A percentile compares a stretch with the other conserved stretches of the same genome.
Conservation (phyloP, 441 rosid genomes). For the Adansonia gregorii region DNA sequence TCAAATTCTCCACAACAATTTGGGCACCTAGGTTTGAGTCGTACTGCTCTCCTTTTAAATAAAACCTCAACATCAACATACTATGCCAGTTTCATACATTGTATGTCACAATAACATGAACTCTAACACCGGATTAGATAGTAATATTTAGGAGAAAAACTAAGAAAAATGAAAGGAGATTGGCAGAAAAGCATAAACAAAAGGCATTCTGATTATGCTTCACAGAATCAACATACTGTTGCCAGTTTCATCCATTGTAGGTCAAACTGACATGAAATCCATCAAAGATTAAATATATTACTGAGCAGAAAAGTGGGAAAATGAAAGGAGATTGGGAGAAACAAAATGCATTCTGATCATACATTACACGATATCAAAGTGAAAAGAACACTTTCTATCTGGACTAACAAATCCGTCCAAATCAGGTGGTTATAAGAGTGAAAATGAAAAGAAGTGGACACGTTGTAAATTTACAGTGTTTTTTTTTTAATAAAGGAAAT, state of each 20-base stretch:
- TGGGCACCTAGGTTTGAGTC: background rate
- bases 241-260: background rate
- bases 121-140: background rate
- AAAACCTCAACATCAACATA: slow-evolving; percentile 5
- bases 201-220: background rate
- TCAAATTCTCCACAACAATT: background rate
- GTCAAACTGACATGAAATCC: background rate
- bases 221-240: background rate
- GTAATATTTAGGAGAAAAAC: background rate
- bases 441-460: background rate
- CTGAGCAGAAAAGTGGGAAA: background rate
- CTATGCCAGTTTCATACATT: slow-evolving; percentile 2
- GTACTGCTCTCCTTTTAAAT: background rate
- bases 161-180: slow-evolving; percentile 1
- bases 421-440: background rate
- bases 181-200: background rate
- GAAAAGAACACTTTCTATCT: background rate
- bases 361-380: background rate
- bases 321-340: background rate
- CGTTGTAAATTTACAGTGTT: background rate
- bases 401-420: background rate
- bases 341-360: background rate
- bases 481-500: background rate
- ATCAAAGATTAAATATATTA: background rate
- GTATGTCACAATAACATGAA: background rate